phyloP scores from a whole-genome alignment of 2,329 filamentous ascomycete species.

The Ascochyta viciae-villosae region DNA sequence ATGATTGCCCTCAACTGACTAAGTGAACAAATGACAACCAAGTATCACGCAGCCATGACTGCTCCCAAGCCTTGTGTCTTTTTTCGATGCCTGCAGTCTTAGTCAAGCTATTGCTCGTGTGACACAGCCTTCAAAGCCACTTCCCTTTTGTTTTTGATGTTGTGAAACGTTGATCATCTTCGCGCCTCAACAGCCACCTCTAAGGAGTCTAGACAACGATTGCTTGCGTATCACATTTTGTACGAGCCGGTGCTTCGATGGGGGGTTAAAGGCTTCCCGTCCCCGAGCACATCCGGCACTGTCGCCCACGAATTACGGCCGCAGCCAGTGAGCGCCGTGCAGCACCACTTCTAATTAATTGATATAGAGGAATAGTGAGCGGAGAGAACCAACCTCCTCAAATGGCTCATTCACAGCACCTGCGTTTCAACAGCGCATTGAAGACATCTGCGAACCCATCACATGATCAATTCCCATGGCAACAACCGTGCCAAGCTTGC shows the following conservation, averaged over 20 bases:
- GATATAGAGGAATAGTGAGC: not conserved
- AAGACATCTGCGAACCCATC: not conserved
- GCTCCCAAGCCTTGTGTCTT: not conserved
- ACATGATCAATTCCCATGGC: not conserved
- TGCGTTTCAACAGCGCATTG: constrained; percentile 2
- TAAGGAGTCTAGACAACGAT: not conserved
- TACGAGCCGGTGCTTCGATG: not conserved
- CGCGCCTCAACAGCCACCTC: not conserved
- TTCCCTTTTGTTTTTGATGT: not conserved
- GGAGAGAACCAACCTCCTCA: not conserved
- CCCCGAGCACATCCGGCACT: not conserved
- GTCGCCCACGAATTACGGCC: not conserved
- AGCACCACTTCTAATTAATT: not conserved
- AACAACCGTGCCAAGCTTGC: constrained; percentile 5
- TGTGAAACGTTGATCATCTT: constrained; percentile 6
- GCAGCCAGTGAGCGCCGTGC: not conserved
- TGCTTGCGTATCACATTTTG: not conserved
- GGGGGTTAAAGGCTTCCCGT: not conserved
- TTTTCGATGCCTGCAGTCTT: not conserved
- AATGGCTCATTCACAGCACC: not conserved
- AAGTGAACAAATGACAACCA: constrained; percentile 21
- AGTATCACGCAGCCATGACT: constrained; percentile 7
- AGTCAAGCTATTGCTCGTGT: constrained; percentile 1
- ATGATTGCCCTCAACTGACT: constrained; percentile 12
- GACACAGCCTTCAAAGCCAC: not conserved